phyloP scores from a whole-genome alignment of 202 grass and related monocot genomes.

The Carex arenaria region DNA sequence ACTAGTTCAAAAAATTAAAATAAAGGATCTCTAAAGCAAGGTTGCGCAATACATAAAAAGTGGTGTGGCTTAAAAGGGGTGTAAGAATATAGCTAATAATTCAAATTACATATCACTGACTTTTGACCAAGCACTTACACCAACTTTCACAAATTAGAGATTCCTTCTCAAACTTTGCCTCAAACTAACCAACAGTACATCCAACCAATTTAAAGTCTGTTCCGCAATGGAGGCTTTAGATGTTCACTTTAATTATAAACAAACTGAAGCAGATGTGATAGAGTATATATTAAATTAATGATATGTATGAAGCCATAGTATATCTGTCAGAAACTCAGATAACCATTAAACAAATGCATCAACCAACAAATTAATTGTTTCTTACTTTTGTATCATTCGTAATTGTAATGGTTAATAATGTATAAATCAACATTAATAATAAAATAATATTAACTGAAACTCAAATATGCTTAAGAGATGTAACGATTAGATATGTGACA shows the following conservation, averaged over 20 bases:
- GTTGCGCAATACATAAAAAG: constrained; percentile 2
- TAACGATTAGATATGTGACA: not conserved
- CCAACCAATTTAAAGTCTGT: constrained; percentile 12
- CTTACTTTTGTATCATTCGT: not conserved
- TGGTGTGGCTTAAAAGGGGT: constrained; percentile 8
- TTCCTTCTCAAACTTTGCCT: constrained; percentile 10
- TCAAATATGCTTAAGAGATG: not conserved
- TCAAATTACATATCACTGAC: not conserved
- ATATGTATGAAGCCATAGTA: not conserved
- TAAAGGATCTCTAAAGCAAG: constrained; percentile 6
- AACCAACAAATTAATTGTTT: not conserved
- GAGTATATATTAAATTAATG: not conserved
- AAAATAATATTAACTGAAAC: not conserved
- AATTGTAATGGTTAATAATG: not conserved
- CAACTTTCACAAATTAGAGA: not conserved
- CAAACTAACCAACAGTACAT: not conserved
- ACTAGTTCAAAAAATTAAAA: not conserved
- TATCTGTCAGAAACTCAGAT: no score
- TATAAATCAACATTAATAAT: not conserved
- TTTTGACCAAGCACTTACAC: constrained; percentile 11
- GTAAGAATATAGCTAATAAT: constrained; percentile 2
- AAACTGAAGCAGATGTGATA: not conserved
- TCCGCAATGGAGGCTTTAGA: not conserved
- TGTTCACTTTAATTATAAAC: constrained; percentile 12
- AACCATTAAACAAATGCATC: not conserved